Evolutionary conservation across 2,329 filamentous ascomycete species (phyloP).

Genomic region (Xylariaceae sp.): DNA sequence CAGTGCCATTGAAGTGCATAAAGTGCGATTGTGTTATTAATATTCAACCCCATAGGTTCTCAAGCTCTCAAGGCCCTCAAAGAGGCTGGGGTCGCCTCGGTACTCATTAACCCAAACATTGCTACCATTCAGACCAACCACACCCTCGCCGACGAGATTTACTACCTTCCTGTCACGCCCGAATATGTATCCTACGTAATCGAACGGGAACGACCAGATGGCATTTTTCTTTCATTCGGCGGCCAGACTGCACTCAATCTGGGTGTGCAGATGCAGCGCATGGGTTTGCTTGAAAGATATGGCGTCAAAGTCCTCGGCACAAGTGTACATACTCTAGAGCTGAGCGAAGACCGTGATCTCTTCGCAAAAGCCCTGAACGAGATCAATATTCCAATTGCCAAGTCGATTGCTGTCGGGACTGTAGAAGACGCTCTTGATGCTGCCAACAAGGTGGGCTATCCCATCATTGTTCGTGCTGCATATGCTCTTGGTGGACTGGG

Average conservation of each 20-base stretch:
- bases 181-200: conserved; percentile 98
- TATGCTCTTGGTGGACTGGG: conserved; percentile 95
- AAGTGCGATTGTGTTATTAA: conserved; percentile 21
- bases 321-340: conserved; percentile 88
- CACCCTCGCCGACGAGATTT: conserved; percentile 92
- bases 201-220: conserved; percentile 90
- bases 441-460: conserved; percentile 83
- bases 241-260: conserved; percentile 96
- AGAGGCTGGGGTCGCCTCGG: conserved; percentile 85
- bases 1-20: background rate
- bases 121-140: conserved; percentile 98
- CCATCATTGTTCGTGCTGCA: conserved; percentile 95
- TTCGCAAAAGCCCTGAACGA: conserved; percentile 95
- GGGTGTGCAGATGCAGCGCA: conserved; percentile 94
- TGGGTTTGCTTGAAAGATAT: conserved; percentile 92
- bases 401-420: conserved; percentile 88
- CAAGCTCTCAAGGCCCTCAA: conserved; percentile 96
- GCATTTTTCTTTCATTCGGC: conserved; percentile 95
- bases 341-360: conserved; percentile 91
- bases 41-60: conserved; percentile 56
- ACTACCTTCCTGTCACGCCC: conserved; percentile 95
- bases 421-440: conserved; percentile 89
- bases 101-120: conserved; percentile 97
- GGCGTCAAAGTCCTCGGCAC: conserved; percentile 94
- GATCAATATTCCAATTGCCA: conserved; percentile 95